Base-by-base conservation (phyloP, 768 basidiomycete genomes). In the Symmetrospora coprosmae region DNA sequence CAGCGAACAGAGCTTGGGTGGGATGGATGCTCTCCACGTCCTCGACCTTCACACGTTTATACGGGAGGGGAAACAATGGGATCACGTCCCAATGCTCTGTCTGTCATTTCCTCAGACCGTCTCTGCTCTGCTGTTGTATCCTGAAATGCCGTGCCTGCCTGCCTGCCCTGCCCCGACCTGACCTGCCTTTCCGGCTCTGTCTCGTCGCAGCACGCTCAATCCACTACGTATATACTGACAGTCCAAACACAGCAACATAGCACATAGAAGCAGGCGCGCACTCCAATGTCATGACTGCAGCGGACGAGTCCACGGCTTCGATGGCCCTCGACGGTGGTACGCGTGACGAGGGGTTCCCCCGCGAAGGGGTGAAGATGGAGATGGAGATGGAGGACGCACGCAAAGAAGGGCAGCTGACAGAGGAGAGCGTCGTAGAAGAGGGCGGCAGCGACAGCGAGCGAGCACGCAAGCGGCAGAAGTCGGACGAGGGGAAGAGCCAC, bases 51-150 rank as follows among this genome's bases (percentile, higher is more conserved):
- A 56, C 35, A 56, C n/a, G n/a, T n/a, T n/a, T n/a, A 58, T 25
- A 46, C 3, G 19, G 19, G 2, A 17, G 5, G 9, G 16, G 30
- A n/a, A 30, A 17, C 33, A 46, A 43, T 58, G 55, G 55, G 46
- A 31, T 25, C 37, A n/a, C 21, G 40, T 39, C 55, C 41, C 55
- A 58, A 58, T 58, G 55, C 55, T 41, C 37, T 58, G 55, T 21
- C 43, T 28, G 55, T 45, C 55, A 58, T 58, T 19, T 34, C 46
- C 51, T 14, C 39, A 25, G 25, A 4, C 7, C 25, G 37, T 7
- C 40, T 23, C 9, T 9, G 3, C 17, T 28, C 25, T 40, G 9
- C 33, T 34, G 16, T 21, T 19, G 35, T 40, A 25, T 7, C 19
- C 21, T 47, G 4, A 28, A 31, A 25, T 6, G 27, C 41, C 41